phyloP scores from a whole-genome alignment of 768 basidiomycete species.

The Leucosporidium creatinivorum region DNA sequence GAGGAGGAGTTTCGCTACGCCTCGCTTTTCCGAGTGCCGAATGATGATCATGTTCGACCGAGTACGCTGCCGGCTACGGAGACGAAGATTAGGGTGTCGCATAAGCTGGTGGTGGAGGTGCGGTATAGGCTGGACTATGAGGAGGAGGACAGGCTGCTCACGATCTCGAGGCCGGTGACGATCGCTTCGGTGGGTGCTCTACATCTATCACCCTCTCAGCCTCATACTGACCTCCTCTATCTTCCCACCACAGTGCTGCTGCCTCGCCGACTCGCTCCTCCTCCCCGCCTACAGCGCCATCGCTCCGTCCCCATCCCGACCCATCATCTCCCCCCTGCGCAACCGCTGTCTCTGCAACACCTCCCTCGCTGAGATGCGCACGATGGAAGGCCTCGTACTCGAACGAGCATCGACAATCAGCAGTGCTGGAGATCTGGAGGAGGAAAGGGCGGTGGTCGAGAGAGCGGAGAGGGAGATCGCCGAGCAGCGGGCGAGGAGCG shows the following conservation, averaged over 20 bases:
- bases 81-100: constrained; percentile 14
- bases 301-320: neutral
- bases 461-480: neutral
- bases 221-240: neutral
- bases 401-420: neutral
- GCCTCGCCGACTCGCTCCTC: constrained; percentile 17
- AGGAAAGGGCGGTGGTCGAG: neutral
- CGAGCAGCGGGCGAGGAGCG: neutral
- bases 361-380: neutral
- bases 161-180: constrained; percentile 20
- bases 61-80: constrained; percentile 15
- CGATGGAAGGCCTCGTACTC: neutral
- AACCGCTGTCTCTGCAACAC: constrained; percentile 4
- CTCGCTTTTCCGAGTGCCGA: constrained; percentile 15
- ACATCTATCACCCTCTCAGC: neutral
- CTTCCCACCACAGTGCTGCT: constrained; percentile 7
- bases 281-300: constrained; percentile 12
- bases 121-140: constrained; percentile 8
- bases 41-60: constrained; percentile 20
- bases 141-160: constrained; percentile 13
- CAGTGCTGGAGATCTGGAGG: neutral
- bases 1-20: constrained; percentile 19
- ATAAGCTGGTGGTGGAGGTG: constrained; percentile 16
- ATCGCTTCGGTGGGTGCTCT: constrained; percentile 4
- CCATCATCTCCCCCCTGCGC: neutral